phyloP scores from a whole-genome alignment of 2,329 filamentous ascomycete genomes.

The Dactylellina parvicollis region DNA sequence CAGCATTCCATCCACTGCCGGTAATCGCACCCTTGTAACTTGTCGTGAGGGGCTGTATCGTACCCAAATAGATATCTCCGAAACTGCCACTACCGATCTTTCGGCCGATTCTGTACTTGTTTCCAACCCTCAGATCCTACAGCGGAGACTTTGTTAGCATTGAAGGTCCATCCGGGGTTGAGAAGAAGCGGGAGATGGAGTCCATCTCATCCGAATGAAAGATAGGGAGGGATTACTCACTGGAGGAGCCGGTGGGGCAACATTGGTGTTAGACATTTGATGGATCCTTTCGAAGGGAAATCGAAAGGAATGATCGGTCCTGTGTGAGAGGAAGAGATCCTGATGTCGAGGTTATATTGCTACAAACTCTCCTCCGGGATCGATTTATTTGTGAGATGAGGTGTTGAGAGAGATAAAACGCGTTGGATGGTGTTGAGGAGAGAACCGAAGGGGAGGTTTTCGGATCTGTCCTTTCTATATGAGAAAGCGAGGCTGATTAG shows the following conservation, averaged over 20 bases:
- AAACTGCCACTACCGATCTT: constrained; percentile 99
- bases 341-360: constrained; percentile 34
- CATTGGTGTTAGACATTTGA: constrained; percentile 50
- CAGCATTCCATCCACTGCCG: constrained; percentile 14
- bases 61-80: constrained; percentile 93
- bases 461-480: constrained; percentile 54
- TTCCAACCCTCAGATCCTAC: constrained; percentile 97
- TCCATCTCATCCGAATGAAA: constrained; percentile 22
- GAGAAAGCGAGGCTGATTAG: constrained; percentile 47
- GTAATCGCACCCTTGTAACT: neutral
- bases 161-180: neutral
- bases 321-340: constrained; percentile 23
- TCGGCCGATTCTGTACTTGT: constrained; percentile 99
- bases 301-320: constrained; percentile 53
- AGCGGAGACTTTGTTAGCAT: constrained; percentile 36
- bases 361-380: constrained; percentile 35
- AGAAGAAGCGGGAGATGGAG: neutral
- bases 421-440: constrained; percentile 38
- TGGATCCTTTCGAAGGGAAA: constrained; percentile 36
- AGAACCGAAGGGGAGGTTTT: constrained; percentile 39
- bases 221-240: constrained; percentile 40
- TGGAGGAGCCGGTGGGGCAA: constrained; percentile 53
- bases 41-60: neutral
- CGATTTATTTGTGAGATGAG: constrained; percentile 11
- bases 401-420: constrained; percentile 53